A percentile compares a stretch with the other conserved stretches of the same genome.
phyloP scores from a whole-genome alignment of 345 rosid genomes.

The Noccaea bulbosa region DNA sequence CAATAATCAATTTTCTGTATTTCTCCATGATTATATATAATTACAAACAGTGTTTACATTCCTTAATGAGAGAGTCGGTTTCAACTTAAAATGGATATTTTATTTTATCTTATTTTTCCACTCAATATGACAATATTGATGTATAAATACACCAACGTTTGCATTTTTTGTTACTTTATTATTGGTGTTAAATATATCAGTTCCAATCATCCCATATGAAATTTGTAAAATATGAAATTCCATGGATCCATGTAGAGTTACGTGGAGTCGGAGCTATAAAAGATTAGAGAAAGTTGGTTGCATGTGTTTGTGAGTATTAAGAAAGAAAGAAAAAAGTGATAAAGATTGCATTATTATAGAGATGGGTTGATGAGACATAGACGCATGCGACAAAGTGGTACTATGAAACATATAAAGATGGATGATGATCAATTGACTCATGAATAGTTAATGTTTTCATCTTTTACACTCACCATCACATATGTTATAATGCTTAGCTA shows the following conservation, averaged over 20 bases:
- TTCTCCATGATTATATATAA: not conserved
- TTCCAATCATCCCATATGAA: not conserved
- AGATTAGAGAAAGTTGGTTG: constrained; percentile 33
- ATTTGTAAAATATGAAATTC: not conserved
- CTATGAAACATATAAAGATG: constrained; percentile 42
- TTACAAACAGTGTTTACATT: constrained; percentile 10
- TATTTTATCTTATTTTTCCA: not conserved
- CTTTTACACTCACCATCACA: constrained; percentile 40
- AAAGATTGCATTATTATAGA: constrained; percentile 38
- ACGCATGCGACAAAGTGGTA: constrained; percentile 47
- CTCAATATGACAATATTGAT: not conserved
- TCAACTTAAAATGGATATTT: not conserved
- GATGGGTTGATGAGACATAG: constrained; percentile 43
- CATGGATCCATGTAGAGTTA: constrained; percentile 14
- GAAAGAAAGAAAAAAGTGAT: constrained; percentile 39
- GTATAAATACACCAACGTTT: not conserved
- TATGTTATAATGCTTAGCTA: constrained; percentile 20
- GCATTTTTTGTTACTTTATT: not conserved
- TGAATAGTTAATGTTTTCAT: constrained; percentile 43
- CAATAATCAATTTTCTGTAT: not conserved
- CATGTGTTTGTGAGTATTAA: constrained; percentile 40
- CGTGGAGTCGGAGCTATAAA: constrained; percentile 27
- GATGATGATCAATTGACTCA: constrained; percentile 43
- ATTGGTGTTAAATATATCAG: not conserved
- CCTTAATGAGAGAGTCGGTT: not conserved